Base-by-base conservation (phyloP, 2,329 filamentous ascomycete genomes). In the Apiospora rasikravindrae region DNA sequence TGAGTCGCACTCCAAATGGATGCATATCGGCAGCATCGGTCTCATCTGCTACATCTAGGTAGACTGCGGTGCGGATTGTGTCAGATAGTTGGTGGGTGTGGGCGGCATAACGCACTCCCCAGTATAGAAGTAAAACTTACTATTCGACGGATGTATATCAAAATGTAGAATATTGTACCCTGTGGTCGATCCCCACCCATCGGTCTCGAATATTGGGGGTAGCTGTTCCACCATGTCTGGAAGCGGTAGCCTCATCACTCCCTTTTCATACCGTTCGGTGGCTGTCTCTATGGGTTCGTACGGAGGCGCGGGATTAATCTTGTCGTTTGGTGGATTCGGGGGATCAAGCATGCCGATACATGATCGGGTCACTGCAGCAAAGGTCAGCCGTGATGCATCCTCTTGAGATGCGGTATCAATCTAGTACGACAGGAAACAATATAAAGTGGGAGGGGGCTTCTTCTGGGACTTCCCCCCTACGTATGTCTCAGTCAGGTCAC, bases 291-390 rank as follows among this genome's bases (percentile, higher is more conserved):
- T 57, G 29, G 51, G 51, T 29, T 57, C 51, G 4, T 29, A 16
- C 3, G 24, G 24, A 57, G 51, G 51, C 1, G 29, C 51, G 51
- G 51, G 51, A 13, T 57, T 57, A 4, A 2, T 16, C 11, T 26
- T 26, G 5, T 57, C 51, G 11, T 16, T 26, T 29, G 51, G 51
- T 24, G 24, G 24, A 19, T 29, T 26, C 4, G 61, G 61, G n/a
- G 61, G 61, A 33, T 67, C 40, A 44, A 67, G 10, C 61, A 67
- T 67, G 61, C 33, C 61, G 33, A 67, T 67, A 24, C 61, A 67
- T 4, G 61, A 19, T 44, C 61, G 19, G 16, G 40, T 37, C 6
- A 67, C 51, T 57, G 24, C 24, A 57, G 13, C 13, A 57, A 19
- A 29, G 0, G 24, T 29, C 13, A 57, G 51, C 22, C 22, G 22